These are phyloP conservation scores for Crithidia mellificae DNA, from an alignment of 208 protist genomes.

Conservation along the genomic window DNA sequence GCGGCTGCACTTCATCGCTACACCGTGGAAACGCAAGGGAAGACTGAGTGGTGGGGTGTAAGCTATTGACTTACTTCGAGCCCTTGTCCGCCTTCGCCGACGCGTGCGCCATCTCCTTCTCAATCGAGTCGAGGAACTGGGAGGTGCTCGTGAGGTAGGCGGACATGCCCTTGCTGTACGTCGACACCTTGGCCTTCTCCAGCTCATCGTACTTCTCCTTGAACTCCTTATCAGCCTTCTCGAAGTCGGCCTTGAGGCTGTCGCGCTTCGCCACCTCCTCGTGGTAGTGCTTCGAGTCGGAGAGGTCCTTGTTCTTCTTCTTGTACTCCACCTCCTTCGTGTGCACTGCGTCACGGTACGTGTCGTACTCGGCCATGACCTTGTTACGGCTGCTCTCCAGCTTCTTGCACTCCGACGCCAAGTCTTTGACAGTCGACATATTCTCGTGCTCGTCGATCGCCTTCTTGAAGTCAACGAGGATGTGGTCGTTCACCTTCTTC, in stretches of 20 bases:
- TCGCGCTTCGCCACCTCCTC: conserved; percentile 47
- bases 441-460: conserved; percentile 35
- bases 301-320: conserved; percentile 61
- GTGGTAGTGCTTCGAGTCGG: conserved; percentile 46
- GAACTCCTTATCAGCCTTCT: conserved; percentile 43
- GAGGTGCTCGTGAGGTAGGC: conserved; percentile 23
- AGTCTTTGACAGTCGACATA: conserved; percentile 23
- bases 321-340: conserved; percentile 59
- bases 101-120: conserved; percentile 25
- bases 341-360: conserved; percentile 49
- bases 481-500: conserved; percentile 26
- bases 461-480: conserved; percentile 38
- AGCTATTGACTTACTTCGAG: conserved; percentile 2
- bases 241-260: conserved; percentile 39
- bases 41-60: too few relatives aligned
- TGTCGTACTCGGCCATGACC: conserved; percentile 58
- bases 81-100: conserved; percentile 6
- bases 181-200: conserved; percentile 13
- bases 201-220: conserved; percentile 44
- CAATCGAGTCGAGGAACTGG: conserved; percentile 26
- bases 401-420: conserved; percentile 41
- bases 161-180: conserved; percentile 24
- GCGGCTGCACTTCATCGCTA: too few relatives aligned
- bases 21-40: too few relatives aligned
- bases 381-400: conserved; percentile 46